A percentile compares a stretch with the other conserved stretches of the same genome.
These are phyloP conservation scores for Plasmodium falciparum DNA, from an alignment of 169 alveolate species.

Conservation along the genomic window DNA sequence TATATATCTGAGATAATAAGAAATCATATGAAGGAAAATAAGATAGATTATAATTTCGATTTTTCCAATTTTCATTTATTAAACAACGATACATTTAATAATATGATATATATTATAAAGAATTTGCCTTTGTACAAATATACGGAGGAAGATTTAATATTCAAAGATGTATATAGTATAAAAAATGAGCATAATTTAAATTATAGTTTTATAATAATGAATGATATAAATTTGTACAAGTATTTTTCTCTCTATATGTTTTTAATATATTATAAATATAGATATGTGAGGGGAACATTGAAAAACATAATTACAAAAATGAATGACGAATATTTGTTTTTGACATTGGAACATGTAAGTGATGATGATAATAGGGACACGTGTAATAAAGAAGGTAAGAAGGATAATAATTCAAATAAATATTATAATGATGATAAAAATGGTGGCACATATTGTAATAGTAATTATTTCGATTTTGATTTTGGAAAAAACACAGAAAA, in stretches of 20 bases:
- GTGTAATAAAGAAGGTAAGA: neutral
- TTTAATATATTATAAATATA: conserved; percentile 57
- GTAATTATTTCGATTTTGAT: too few species aligned
- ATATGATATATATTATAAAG: conserved; percentile 46
- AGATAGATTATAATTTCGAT: conserved; percentile 19
- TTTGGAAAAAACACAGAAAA: conserved; percentile 22
- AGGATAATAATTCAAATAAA: neutral
- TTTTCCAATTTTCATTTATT: conserved; percentile 9
- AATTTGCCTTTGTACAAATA: conserved; percentile 63
- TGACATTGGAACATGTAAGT: neutral
- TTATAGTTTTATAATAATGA: conserved; percentile 42
- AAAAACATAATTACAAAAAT: conserved; percentile 16
- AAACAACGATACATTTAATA: conserved; percentile 56
- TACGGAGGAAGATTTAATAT: conserved; percentile 56
- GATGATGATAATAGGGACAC: neutral
- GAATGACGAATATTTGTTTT: neutral
- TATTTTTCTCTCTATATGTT: conserved; percentile 65
- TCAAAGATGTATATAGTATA: conserved; percentile 60
- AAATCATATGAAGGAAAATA: conserved; percentile 57
- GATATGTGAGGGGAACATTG: conserved; percentile 18
- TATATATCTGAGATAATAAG: conserved; percentile 40
- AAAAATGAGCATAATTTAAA: conserved; percentile 54
- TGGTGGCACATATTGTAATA: too few species aligned
- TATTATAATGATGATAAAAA: neutral
- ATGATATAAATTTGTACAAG: conserved; percentile 67